phyloP scores from a whole-genome alignment of 768 basidiomycete genomes.

The Mycena albidolilacea region DNA sequence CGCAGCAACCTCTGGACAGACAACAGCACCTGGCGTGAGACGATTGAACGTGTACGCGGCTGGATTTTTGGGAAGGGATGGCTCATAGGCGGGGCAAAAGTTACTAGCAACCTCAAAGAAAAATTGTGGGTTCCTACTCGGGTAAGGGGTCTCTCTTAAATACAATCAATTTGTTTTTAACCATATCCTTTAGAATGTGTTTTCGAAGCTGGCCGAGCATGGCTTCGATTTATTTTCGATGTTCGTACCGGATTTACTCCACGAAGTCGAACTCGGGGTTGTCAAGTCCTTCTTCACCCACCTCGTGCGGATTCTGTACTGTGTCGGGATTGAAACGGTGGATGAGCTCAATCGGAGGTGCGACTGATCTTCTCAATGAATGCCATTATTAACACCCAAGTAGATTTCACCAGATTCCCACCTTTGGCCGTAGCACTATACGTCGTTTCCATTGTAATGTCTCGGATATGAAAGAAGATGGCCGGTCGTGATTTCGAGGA shows the following conservation, averaged over 20 bases:
- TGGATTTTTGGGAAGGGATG: slow-evolving; percentile 21
- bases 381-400: background rate
- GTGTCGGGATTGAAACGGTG: slow-evolving; percentile 38
- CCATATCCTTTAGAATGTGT: slow-evolving; percentile 48
- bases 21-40: background rate
- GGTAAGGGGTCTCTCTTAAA: background rate
- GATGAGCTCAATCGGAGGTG: slow-evolving; percentile 44
- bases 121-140: slow-evolving; percentile 19
- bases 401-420: slow-evolving; percentile 47
- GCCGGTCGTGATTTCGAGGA: slow-evolving; percentile 60
- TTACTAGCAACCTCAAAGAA: background rate
- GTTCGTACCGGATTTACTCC: slow-evolving; percentile 53
- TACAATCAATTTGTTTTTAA: background rate
- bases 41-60: background rate
- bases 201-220: slow-evolving; percentile 39
- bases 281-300: slow-evolving; percentile 57
- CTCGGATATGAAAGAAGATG: slow-evolving; percentile 52
- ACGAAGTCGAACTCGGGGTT: slow-evolving; percentile 58
- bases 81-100: background rate
- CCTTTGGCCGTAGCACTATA: slow-evolving; percentile 52
- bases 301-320: slow-evolving; percentile 49
- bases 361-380: background rate
- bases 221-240: slow-evolving; percentile 48
- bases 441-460: slow-evolving; percentile 52
- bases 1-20: slow-evolving; percentile 16